Conservation (phyloP, 495 filamentous ascomycete species). For the Neurospora terricola region DNA sequence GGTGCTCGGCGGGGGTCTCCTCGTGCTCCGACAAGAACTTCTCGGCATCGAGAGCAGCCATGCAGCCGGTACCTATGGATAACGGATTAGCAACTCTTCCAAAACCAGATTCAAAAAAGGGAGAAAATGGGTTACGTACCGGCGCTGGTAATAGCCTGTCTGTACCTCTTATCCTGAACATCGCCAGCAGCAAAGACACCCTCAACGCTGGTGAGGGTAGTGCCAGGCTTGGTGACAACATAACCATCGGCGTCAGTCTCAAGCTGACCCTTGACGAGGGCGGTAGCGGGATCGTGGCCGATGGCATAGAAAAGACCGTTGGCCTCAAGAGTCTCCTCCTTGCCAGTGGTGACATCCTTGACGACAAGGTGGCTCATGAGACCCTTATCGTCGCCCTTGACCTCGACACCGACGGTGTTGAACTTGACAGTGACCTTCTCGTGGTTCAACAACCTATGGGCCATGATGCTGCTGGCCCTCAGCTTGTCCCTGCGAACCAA, state of each 20-base stretch:
- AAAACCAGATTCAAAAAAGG: not conserved
- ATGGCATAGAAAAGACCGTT: constrained; percentile 97
- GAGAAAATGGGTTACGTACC: constrained; percentile 46
- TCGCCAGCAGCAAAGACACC: constrained; percentile 97
- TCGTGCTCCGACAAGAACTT: constrained; percentile 77
- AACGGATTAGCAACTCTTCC: constrained; percentile 22
- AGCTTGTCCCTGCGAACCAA: constrained; percentile 80
- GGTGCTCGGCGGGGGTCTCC: constrained; percentile 29
- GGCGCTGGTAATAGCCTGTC: constrained; percentile 95
- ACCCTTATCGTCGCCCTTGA: constrained; percentile 74
- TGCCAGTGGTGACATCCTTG: constrained; percentile 67
- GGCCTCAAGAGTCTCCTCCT: constrained; percentile 71
- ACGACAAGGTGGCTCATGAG: constrained; percentile 78
- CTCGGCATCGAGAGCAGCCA: constrained; percentile 91
- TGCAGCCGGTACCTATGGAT: constrained; percentile 71
- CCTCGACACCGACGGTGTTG: constrained; percentile 70
- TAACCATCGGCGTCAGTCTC: constrained; percentile 80
- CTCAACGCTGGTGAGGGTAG: constrained; percentile 75
- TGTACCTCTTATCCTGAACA: constrained; percentile 96
- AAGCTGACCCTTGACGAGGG: constrained; percentile 76
- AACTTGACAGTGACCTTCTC: constrained; percentile 84
- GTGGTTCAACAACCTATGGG: constrained; percentile 67
- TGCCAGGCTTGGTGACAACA: constrained; percentile 80
- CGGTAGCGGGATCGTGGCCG: constrained; percentile 89
- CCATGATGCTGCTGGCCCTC: constrained; percentile 85